Evolutionary conservation across 2,329 filamentous ascomycete species (phyloP).

Genomic region (Ascochyta lentis): DNA sequence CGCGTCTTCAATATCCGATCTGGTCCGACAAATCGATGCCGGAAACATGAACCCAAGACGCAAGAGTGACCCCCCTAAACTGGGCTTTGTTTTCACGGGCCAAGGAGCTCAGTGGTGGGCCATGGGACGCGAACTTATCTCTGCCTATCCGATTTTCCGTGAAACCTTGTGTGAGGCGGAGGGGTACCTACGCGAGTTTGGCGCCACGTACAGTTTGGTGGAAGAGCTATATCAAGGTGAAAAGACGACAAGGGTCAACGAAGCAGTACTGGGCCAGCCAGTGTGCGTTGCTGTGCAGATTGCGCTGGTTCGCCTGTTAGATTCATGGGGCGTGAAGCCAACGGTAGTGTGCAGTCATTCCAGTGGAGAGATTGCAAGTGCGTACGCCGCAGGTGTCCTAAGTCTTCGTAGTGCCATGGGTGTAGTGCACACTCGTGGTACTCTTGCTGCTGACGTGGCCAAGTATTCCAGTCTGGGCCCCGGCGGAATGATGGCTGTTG

Average conservation of each 20-base stretch:
- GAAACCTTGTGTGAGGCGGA: not conserved
- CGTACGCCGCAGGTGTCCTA: slow-evolving; percentile 14
- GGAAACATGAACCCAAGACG: too few species aligned
- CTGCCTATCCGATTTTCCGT: slow-evolving; percentile 12
- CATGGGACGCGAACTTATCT: slow-evolving; percentile 10
- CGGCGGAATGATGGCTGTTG: slow-evolving; percentile 25
- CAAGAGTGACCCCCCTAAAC: not conserved
- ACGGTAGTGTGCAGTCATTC: slow-evolving; percentile 26
- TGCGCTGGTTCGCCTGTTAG: slow-evolving; percentile 22
- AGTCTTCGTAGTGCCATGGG: not conserved
- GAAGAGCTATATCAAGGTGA: slow-evolving; percentile 17
- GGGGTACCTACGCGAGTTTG: not conserved
- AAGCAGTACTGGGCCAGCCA: slow-evolving; percentile 10
- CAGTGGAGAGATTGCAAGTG: slow-evolving; percentile 30
- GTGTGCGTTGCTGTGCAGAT: slow-evolving; percentile 27
- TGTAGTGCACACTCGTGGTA: slow-evolving; percentile 3
- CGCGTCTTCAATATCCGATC: not conserved
- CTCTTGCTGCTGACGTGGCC: slow-evolving; percentile 12
- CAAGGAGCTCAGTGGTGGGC: slow-evolving; percentile 45
- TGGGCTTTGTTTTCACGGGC: slow-evolving; percentile 41
- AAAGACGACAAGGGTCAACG: not conserved
- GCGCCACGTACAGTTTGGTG: not conserved
- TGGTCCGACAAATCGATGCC: not conserved
- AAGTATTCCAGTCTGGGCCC: slow-evolving; percentile 8
- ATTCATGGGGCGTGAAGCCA: slow-evolving; percentile 18